Percentiles rank a stretch among this genome's conserved stretches.
These are phyloP conservation scores for Alternaria viburni DNA, from an alignment of 2,329 filamentous ascomycete species.

Conservation along the genomic window DNA sequence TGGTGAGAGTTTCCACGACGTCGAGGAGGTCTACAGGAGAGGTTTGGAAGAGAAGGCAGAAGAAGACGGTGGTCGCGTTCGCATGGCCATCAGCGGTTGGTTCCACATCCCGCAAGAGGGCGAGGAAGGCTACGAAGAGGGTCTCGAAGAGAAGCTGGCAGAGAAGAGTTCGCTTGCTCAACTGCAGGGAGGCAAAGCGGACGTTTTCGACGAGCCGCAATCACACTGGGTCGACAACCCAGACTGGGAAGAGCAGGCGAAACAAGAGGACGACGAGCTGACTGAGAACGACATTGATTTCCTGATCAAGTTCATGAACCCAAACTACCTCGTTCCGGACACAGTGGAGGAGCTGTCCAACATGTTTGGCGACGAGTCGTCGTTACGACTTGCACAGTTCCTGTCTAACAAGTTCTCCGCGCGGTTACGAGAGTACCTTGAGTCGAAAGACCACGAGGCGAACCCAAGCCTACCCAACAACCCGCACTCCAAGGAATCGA, in stretches of 20 bases:
- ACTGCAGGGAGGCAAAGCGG: constrained; percentile 82
- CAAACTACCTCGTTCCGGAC: constrained; percentile 90
- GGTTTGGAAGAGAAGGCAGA: constrained; percentile 65
- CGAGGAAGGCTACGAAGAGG: constrained; percentile 88
- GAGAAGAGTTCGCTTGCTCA: constrained; percentile 92
- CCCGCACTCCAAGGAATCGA: constrained; percentile 36
- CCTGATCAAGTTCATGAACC: constrained; percentile 85
- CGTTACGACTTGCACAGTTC: constrained; percentile 80
- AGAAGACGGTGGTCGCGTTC: constrained; percentile 75
- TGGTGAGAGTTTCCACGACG: constrained; percentile 98
- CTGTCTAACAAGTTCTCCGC: constrained; percentile 78
- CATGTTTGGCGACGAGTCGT: constrained; percentile 82
- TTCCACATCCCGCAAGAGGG: constrained; percentile 96
- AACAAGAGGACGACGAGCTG: constrained; percentile 63
- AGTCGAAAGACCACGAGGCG: constrained; percentile 54
- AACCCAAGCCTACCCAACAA: constrained; percentile 53
- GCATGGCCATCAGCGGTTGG: constrained; percentile 99
- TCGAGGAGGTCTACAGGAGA: constrained; percentile 91
- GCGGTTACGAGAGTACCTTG: constrained; percentile 73
- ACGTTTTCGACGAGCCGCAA: constrained; percentile 84
- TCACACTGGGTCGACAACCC: constrained; percentile 59
- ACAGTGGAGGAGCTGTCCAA: constrained; percentile 82
- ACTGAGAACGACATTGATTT: constrained; percentile 86
- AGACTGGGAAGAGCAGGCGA: constrained; percentile 42
- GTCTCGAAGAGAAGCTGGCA: constrained; percentile 85